phyloP scores from a whole-genome alignment of 1,284 basidiomycete species.

The Inonotus obliquus region DNA sequence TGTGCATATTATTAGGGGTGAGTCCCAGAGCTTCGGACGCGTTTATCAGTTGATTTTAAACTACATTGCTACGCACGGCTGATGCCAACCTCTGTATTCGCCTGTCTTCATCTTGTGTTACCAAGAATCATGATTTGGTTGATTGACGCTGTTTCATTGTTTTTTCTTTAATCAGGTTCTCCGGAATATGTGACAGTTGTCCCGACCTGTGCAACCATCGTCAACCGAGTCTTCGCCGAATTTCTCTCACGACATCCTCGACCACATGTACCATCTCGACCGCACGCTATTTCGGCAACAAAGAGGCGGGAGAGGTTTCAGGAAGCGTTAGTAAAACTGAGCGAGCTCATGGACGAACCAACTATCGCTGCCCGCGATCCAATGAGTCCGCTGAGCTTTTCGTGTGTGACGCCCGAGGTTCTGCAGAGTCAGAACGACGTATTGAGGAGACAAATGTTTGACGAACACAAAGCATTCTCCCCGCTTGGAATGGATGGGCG shows the following conservation, averaged over 20 bases:
- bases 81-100: constrained; percentile 17
- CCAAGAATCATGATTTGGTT: neutral
- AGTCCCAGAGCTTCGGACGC: constrained; percentile 2
- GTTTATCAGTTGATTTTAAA: neutral
- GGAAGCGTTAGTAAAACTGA: constrained; percentile 47
- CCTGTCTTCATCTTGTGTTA: too few species aligned
- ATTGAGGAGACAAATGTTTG: constrained; percentile 42
- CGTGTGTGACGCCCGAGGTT: constrained; percentile 51
- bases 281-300: neutral
- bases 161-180: constrained; percentile 35
- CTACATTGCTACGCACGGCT: neutral
- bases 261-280: constrained; percentile 14
- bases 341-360: constrained; percentile 44
- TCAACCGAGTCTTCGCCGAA: constrained; percentile 58
- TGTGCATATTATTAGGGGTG: constrained; percentile 63
- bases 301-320: constrained; percentile 41
- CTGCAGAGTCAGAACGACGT: constrained; percentile 46
- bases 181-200: constrained; percentile 45
- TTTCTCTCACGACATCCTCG: constrained; percentile 54
- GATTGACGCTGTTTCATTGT: neutral
- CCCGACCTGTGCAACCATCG: constrained; percentile 52
- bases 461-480: constrained; percentile 45
- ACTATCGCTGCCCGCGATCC: constrained; percentile 50
- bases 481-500: constrained; percentile 54
- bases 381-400: constrained; percentile 59